phyloP scores from a whole-genome alignment of 768 basidiomycete genomes.

The Rhodotorula taiwanensis region DNA sequence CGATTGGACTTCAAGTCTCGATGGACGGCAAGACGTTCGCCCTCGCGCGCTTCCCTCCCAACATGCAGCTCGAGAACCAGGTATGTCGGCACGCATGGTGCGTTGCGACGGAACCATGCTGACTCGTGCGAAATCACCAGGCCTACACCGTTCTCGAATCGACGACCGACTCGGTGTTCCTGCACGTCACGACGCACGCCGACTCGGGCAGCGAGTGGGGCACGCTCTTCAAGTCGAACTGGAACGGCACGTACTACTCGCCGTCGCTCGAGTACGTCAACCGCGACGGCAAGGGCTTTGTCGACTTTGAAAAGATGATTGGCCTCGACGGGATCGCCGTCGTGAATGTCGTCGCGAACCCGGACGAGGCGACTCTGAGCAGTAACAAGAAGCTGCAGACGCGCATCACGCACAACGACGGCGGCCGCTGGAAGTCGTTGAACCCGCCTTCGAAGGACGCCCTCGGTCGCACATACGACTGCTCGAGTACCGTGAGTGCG shows the following conservation, averaged over 20 bases:
- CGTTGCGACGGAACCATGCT: not conserved
- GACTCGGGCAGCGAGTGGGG: slow-evolving; percentile 72
- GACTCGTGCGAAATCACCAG: slow-evolving; percentile 44
- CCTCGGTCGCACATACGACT: slow-evolving; percentile 62
- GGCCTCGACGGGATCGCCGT: slow-evolving; percentile 93
- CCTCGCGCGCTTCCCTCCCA: slow-evolving; percentile 79
- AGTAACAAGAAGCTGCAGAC: slow-evolving; percentile 70
- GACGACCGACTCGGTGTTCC: slow-evolving; percentile 81
- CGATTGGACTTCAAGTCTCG: slow-evolving; percentile 71
- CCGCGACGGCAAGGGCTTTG: slow-evolving; percentile 76
- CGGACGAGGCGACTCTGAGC: slow-evolving; percentile 63
- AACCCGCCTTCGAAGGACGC: slow-evolving; percentile 70
- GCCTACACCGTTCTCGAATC: slow-evolving; percentile 94
- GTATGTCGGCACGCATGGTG: slow-evolving; percentile 50
- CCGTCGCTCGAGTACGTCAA: slow-evolving; percentile 81
- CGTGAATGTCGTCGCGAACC: slow-evolving; percentile 80
- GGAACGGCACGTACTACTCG: slow-evolving; percentile 94
- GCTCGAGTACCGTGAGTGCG: slow-evolving; percentile 56
- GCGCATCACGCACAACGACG: slow-evolving; percentile 93
- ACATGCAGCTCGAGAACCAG: slow-evolving; percentile 80
- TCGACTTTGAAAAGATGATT: slow-evolving; percentile 96
- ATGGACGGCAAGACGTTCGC: slow-evolving; percentile 82
- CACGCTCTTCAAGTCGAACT: slow-evolving; percentile 89
- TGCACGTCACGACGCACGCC: slow-evolving; percentile 90
- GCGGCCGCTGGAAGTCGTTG: slow-evolving; percentile 80